A percentile compares a stretch with the other conserved stretches of the same genome.
These are phyloP conservation scores for Acacia melanoxylon DNA, from an alignment of 306 rosid genomes.

Conservation along the genomic window DNA sequence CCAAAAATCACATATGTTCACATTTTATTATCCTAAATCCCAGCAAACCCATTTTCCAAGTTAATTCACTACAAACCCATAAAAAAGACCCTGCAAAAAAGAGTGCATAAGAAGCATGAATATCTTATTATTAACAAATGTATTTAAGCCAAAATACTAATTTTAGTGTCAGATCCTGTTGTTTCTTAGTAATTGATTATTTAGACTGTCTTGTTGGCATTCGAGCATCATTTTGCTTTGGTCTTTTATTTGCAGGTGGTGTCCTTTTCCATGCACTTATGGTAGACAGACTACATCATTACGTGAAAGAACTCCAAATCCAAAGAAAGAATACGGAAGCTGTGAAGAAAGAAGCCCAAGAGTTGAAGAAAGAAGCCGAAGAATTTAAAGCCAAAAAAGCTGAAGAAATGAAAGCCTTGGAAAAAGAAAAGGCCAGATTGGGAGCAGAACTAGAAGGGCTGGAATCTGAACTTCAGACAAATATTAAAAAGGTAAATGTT, in stretches of 20 bases:
- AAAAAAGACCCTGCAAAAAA: not conserved
- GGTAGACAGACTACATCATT: slow-evolving; percentile 86
- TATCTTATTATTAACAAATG: not conserved
- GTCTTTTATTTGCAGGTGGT: slow-evolving; percentile 61
- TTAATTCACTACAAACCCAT: not conserved
- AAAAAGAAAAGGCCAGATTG: slow-evolving; percentile 50
- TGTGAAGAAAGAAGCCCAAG: slow-evolving; percentile 70
- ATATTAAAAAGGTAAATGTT: slow-evolving; percentile 51
- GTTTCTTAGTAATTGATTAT: slow-evolving; percentile 23
- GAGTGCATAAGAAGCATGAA: not conserved
- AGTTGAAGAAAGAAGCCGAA: slow-evolving; percentile 60
- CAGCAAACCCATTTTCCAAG: not conserved
- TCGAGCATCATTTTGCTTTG: slow-evolving; percentile 24
- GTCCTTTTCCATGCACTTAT: slow-evolving; percentile 77
- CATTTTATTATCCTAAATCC: not conserved
- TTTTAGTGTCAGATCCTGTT: slow-evolving; percentile 25
- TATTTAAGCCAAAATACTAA: not conserved
- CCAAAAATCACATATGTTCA: not conserved
- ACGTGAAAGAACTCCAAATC: slow-evolving; percentile 77
- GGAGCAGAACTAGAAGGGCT: slow-evolving; percentile 49
- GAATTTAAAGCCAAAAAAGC: slow-evolving; percentile 57
- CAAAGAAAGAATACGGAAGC: slow-evolving; percentile 83
- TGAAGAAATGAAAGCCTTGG: slow-evolving; percentile 50
- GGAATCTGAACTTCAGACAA: slow-evolving; percentile 66
- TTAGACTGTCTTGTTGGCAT: slow-evolving; percentile 3